Conservation (phyloP, 2,329 filamentous ascomycete genomes). For the Alternaria incomplexa region DNA sequence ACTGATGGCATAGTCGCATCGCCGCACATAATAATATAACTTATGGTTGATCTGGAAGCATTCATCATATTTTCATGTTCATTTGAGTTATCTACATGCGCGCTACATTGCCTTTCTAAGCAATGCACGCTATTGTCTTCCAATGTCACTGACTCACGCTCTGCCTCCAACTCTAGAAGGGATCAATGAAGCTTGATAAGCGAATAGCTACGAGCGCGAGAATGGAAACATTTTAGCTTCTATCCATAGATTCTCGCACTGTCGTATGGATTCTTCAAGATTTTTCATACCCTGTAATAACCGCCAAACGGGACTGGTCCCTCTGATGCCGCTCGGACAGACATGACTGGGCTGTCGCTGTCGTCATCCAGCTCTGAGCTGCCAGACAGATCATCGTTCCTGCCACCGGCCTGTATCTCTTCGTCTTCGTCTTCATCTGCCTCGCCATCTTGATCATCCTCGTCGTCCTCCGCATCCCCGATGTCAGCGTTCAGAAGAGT, state of each 20-base stretch:
- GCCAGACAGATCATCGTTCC: conserved; percentile 23
- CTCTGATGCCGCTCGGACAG: conserved; percentile 20
- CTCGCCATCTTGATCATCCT: conserved; percentile 22
- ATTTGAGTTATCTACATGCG: too few relatives aligned
- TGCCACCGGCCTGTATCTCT: conserved; percentile 18
- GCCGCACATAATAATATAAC: not conserved
- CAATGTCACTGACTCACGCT: not conserved
- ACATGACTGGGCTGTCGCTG: conserved; percentile 15
- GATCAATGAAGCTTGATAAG: not conserved
- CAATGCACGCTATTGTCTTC: not conserved
- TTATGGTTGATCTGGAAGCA: not conserved
- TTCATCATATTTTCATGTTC: not conserved
- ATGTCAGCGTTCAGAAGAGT: conserved; percentile 29
- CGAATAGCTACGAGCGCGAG: not conserved
- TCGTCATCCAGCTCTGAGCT: conserved; percentile 18
- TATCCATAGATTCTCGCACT: too few relatives aligned
- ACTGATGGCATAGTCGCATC: conserved; percentile 10
- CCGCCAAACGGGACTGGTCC: conserved; percentile 33
- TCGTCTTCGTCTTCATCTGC: conserved; percentile 23
- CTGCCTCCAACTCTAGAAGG: not conserved
- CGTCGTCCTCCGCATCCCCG: conserved; percentile 23
- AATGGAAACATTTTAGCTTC: too few relatives aligned
- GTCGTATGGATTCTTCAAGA: too few relatives aligned
- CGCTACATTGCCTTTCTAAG: not conserved
- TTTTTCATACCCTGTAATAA: conserved; percentile 23